These are phyloP conservation scores for Solanum boliviense DNA, from an alignment of 257 asterid genomes.

Conservation along the genomic window DNA sequence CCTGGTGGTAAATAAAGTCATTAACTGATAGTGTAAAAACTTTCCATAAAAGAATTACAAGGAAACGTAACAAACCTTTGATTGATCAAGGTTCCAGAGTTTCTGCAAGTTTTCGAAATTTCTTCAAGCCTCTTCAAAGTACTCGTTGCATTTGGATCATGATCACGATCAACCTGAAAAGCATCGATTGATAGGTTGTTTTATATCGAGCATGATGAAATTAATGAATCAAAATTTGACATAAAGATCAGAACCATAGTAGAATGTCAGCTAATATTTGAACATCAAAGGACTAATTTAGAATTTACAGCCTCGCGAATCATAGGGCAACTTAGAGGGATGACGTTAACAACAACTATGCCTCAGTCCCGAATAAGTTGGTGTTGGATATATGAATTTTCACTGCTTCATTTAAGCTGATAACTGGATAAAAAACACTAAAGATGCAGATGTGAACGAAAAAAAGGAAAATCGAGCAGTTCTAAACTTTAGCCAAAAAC, in stretches of 20 bases:
- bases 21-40: background rate
- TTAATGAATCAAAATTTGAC: background rate
- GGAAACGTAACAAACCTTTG: conserved; percentile 17
- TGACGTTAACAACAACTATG: background rate
- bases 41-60: background rate
- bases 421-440: background rate
- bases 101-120: conserved; percentile 59
- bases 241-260: background rate
- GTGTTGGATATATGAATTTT: background rate
- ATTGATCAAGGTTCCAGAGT: conserved; percentile 44
- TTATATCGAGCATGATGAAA: background rate
- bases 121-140: conserved; percentile 51
- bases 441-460: background rate
- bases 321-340: background rate
- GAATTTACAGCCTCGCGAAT: background rate
- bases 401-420: background rate
- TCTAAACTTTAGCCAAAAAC: background rate
- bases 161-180: conserved; percentile 42
- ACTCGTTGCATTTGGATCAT: conserved; percentile 68
- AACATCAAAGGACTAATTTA: background rate
- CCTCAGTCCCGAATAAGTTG: background rate
- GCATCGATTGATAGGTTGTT: background rate
- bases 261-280: background rate
- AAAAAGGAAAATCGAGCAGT: background rate
- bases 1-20: conserved; percentile 27